A percentile compares a stretch with the other conserved stretches of the same genome.
These are phyloP conservation scores for Boletus mariae DNA, from an alignment of 1,284 basidiomycete genomes.

Conservation along the genomic window DNA sequence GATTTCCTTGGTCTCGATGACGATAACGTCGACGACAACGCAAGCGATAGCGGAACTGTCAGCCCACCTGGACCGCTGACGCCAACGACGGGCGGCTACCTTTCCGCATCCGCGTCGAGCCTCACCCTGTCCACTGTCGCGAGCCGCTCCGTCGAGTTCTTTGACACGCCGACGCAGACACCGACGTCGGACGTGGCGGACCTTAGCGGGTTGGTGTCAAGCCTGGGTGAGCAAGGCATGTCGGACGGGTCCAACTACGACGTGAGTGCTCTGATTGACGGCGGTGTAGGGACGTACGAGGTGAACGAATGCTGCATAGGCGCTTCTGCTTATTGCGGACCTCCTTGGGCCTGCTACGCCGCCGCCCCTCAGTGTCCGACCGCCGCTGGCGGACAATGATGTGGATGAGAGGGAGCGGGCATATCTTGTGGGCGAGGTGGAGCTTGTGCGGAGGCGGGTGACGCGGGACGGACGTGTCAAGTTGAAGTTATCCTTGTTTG, in stretches of 20 bases:
- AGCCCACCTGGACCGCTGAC: slow-evolving; percentile 33
- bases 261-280: slow-evolving; percentile 30
- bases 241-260: slow-evolving; percentile 33
- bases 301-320: slow-evolving; percentile 29
- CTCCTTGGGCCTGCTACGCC: slow-evolving; percentile 31
- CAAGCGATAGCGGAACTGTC: slow-evolving; percentile 31
- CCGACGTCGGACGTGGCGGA: slow-evolving; percentile 26
- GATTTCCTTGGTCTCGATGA: slow-evolving; percentile 25
- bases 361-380: slow-evolving; percentile 4
- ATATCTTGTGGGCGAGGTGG: slow-evolving; percentile 58
- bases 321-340: slow-evolving; percentile 31
- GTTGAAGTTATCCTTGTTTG: slow-evolving; percentile 72
- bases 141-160: slow-evolving; percentile 28
- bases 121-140: slow-evolving; percentile 25
- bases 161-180: slow-evolving; percentile 22
- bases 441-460: slow-evolving; percentile 61
- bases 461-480: slow-evolving; percentile 73
- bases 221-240: slow-evolving; percentile 25
- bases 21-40: slow-evolving; percentile 19
- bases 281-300: slow-evolving; percentile 17
- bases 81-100: slow-evolving; percentile 27
- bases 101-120: slow-evolving; percentile 25
- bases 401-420: slow-evolving; percentile 4
- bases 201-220: slow-evolving; percentile 25
- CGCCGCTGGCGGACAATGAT: slow-evolving; percentile 8